phyloP scores from a whole-genome alignment of 2,329 filamentous ascomycete species.

The Meredithiella fracta region DNA sequence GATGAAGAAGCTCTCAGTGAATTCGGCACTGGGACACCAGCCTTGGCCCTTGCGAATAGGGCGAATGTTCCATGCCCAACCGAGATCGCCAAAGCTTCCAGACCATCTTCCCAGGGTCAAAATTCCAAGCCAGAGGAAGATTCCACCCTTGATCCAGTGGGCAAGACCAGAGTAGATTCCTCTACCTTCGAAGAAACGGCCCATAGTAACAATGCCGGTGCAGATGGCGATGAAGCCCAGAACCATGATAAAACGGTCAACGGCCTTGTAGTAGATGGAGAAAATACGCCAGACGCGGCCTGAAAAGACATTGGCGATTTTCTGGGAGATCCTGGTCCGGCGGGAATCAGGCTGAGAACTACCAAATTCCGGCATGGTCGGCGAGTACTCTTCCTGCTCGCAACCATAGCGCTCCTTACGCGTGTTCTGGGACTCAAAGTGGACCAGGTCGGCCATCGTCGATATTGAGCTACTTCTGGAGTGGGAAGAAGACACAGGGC shows the following conservation, averaged over 20 bases:
- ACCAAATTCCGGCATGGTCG: background rate
- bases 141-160: slow-evolving; percentile 84
- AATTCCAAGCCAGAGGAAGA: slow-evolving; percentile 88
- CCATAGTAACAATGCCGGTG: slow-evolving; percentile 60
- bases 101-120: slow-evolving; percentile 79
- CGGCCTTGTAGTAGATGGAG: slow-evolving; percentile 41
- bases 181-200: slow-evolving; percentile 59
- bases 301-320: slow-evolving; percentile 3
- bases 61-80: slow-evolving; percentile 90
- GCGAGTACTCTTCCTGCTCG: slow-evolving; percentile 27
- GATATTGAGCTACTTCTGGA: slow-evolving; percentile 42
- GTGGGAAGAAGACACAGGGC: slow-evolving; percentile 52
- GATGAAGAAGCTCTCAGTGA: slow-evolving; percentile 76
- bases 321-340: slow-evolving; percentile 3
- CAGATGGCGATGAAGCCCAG: slow-evolving; percentile 59
- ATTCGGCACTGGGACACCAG: slow-evolving; percentile 70
- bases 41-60: slow-evolving; percentile 39
- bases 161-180: slow-evolving; percentile 71
- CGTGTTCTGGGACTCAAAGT: slow-evolving; percentile 22
- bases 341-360: background rate
- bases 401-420: slow-evolving; percentile 28
- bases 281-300: slow-evolving; percentile 35
- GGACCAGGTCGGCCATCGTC: slow-evolving; percentile 34
- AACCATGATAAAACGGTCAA: slow-evolving; percentile 63
- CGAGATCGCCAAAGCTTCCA: slow-evolving; percentile 75